Evolutionary conservation across 1,139 yeast species (phyloP), one percentile per base, ranked within the genome.

Genomic region (Arxiozyma heterogenica): DNA sequence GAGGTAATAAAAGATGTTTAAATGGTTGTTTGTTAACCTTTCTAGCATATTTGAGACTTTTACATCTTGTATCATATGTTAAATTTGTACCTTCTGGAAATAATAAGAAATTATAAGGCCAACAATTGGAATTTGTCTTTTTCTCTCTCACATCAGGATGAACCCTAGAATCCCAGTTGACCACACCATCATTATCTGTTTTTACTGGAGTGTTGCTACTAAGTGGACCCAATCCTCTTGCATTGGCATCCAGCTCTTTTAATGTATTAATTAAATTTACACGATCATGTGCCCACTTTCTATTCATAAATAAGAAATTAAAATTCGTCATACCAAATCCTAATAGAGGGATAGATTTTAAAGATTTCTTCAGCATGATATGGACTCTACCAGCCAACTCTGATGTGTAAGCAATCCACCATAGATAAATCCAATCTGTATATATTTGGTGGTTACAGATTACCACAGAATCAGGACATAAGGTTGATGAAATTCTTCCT

Each of bases 51-150:
- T 69, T 75, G 18, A 73, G 74, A 2, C 91, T 82, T 56, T 80
- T 79, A 8, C 64, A 72, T 51, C 80, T 76, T 4, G 96, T 89
- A 59, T 80, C 77, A 15, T 74, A 75, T 43, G 94, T 83, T 56
- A 87, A 73, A 53, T 90, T 94, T 0, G 99, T 93, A 1, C 99
- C 99, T 69, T 93, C 99, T 0, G 99, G 98, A 70, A 85, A 93
- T 41, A 93, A 69, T 30, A 91, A 71, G 53, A 93, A 66, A 65
- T 74, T 74, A 60, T 81, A 83, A 7, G 77, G 76, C 76, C 76
- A 73, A 8, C 18, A 39, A 15, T 62, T 54, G 17, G 25, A 7
- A 15, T 21, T 46, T 27, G 42, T 6, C 39, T 4, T 21, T 38
- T 46, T 46, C 12, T 49, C 41, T 20, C 34, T 20, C n/a, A 30